A percentile compares a stretch with the other conserved stretches of the same genome.
phyloP scores from a whole-genome alignment of 805 yeast species.

The Barnettozyma wickerhamii region DNA sequence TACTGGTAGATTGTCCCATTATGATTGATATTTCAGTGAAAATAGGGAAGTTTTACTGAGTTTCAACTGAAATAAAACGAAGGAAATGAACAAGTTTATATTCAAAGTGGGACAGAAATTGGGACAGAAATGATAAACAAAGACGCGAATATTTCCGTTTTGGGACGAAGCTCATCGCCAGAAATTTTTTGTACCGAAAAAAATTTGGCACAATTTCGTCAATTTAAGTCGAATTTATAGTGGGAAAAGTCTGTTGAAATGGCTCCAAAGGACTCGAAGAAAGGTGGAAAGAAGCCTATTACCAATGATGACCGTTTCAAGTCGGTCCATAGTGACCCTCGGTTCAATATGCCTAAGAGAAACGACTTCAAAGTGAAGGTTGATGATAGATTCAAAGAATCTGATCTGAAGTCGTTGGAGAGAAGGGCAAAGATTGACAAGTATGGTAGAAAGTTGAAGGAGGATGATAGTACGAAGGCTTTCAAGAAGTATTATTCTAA shows the following conservation, averaged over 20 bases:
- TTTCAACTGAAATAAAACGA: too few relatives aligned
- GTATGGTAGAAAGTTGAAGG: constrained; percentile 72
- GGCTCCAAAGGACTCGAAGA: constrained; percentile 7
- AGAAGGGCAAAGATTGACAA: constrained; percentile 65
- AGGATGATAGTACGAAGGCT: constrained; percentile 37
- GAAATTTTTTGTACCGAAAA: too few relatives aligned
- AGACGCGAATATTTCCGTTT: too few relatives aligned
- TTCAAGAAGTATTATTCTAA: constrained; percentile 31
- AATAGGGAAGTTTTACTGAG: too few relatives aligned
- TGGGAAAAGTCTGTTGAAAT: too few relatives aligned
- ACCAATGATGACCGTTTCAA: constrained; percentile 74
- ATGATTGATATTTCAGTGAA: too few relatives aligned
- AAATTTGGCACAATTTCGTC: too few relatives aligned
- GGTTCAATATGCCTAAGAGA: constrained; percentile 72
- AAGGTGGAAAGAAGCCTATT: constrained; percentile 17
- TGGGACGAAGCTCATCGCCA: too few relatives aligned
- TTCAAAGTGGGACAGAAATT: too few relatives aligned
- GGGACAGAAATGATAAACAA: too few relatives aligned
- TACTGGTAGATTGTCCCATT: constrained; percentile 26
- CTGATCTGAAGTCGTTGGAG: constrained; percentile 53
- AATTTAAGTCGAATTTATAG: too few relatives aligned
- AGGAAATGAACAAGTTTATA: too few relatives aligned
- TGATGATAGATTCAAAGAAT: constrained; percentile 79
- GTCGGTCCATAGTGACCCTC: constrained; percentile 78
- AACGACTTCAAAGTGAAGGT: constrained; percentile 70